Evolutionary conservation across 106 monocot species (phyloP).

Genomic region (Phalaenopsis equestris): DNA sequence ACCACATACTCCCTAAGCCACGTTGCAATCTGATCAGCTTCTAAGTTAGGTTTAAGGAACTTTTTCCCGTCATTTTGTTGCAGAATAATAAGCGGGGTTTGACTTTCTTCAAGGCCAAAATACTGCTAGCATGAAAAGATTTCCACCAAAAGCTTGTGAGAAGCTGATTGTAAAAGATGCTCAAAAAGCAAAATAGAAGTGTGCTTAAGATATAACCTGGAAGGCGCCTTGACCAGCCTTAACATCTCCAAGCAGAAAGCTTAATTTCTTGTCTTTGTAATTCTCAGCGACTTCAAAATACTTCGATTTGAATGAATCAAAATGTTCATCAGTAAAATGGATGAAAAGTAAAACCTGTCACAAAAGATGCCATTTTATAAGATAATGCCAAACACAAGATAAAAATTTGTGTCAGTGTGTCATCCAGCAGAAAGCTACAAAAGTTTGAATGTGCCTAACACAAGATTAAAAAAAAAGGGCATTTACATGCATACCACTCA

Average conservation of each 20-base stretch:
- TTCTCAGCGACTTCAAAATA: constrained; percentile 44
- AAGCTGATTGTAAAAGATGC: background rate
- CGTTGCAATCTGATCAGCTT: constrained; percentile 50
- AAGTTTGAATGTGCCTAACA: constrained; percentile 1
- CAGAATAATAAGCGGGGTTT: constrained; percentile 65
- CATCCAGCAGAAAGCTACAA: background rate
- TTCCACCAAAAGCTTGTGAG: constrained; percentile 6
- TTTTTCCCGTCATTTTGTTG: constrained; percentile 53
- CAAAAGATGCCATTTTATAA: constrained; percentile 5
- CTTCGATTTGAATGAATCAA: constrained; percentile 61
- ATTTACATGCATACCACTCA: too few species aligned
- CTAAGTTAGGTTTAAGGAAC: constrained; percentile 60
- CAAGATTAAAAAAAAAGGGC: background rate
- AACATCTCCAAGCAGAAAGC: constrained; percentile 80
- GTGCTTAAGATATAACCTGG: constrained; percentile 41
- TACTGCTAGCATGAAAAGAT: constrained; percentile 39
- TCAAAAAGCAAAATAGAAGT: background rate
- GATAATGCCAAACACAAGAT: background rate
- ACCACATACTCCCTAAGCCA: constrained; percentile 73
- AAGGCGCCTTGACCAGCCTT: constrained; percentile 67
- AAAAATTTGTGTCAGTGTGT: background rate
- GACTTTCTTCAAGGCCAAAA: constrained; percentile 68
- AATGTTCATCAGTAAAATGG: constrained; percentile 43
- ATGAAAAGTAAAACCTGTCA: constrained; percentile 76
- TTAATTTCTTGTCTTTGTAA: constrained; percentile 48